phyloP scores from a whole-genome alignment of 1,284 basidiomycete species.

The Leccinum subspadiceum region DNA sequence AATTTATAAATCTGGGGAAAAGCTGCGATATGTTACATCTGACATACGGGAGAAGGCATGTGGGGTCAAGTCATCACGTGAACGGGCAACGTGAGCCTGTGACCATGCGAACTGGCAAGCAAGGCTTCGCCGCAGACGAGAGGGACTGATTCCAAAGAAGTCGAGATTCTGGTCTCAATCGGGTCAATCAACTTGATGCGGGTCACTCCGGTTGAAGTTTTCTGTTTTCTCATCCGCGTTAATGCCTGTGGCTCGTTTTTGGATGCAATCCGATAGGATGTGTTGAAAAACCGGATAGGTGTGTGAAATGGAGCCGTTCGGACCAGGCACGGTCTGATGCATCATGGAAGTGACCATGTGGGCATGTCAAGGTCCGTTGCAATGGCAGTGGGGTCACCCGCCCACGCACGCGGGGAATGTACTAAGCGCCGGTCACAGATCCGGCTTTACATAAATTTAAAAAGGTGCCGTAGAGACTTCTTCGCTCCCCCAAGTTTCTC shows the following conservation, averaged over 20 bases:
- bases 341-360: constrained; percentile 16
- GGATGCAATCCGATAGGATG: background rate
- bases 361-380: constrained; percentile 22
- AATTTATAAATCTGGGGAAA: background rate
- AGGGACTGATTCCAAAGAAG: background rate
- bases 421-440: constrained; percentile 4
- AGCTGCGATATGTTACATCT: background rate
- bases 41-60: background rate
- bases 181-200: constrained; percentile 1
- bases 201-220: background rate
- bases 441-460: background rate
- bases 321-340: constrained; percentile 11
- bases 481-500: background rate
- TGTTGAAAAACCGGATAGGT: background rate
- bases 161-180: background rate
- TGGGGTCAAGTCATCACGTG: background rate
- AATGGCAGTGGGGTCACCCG: constrained; percentile 17
- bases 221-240: background rate
- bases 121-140: background rate
- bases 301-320: background rate
- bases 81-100: background rate
- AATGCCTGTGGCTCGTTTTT: background rate
- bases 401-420: constrained; percentile 8
- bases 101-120: background rate
- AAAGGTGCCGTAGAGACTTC: background rate